Evolutionary conservation across 805 yeast species (phyloP).

Genomic region (Cyberlindnera saturnus): DNA sequence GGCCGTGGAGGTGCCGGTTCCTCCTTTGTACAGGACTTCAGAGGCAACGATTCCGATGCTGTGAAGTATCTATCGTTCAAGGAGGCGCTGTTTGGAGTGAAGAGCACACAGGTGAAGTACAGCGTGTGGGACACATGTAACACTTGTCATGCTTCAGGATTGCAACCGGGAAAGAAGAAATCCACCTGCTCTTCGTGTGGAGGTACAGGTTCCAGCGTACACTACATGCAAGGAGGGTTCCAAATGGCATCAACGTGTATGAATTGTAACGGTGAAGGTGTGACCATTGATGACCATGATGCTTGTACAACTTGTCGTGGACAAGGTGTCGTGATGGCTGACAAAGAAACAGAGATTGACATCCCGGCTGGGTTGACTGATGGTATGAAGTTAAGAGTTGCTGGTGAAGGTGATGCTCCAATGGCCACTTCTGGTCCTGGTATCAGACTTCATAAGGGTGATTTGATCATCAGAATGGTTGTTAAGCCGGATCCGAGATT

Average conservation of each 20-base stretch:
- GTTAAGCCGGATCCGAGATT: constrained; percentile 73
- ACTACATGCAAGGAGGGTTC: constrained; percentile 84
- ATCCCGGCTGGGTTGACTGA: constrained; percentile 86
- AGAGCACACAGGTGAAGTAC: constrained; percentile 58
- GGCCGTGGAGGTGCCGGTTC: constrained; percentile 10
- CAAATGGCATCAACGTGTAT: constrained; percentile 94
- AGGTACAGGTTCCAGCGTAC: constrained; percentile 89
- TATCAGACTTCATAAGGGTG: constrained; percentile 72
- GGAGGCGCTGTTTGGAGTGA: constrained; percentile 80
- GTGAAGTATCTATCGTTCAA: constrained; percentile 69
- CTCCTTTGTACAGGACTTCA: constrained; percentile 64
- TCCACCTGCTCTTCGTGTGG: constrained; percentile 82
- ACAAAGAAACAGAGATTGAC: constrained; percentile 71
- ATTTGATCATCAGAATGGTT: constrained; percentile 73
- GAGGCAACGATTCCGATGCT: constrained; percentile 86
- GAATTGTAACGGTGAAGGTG: constrained; percentile 86
- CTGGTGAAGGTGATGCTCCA: constrained; percentile 91
- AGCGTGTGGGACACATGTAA: constrained; percentile 70
- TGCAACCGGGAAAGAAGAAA: constrained; percentile 69
- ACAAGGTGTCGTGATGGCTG: constrained; percentile 68
- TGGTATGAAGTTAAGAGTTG: constrained; percentile 77
- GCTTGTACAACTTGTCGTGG: constrained; percentile 83
- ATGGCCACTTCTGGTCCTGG: constrained; percentile 66
- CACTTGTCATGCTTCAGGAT: constrained; percentile 80
- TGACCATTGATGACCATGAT: constrained; percentile 57